phyloP scores from a whole-genome alignment of 257 asterid genomes.

The Cinchona pubescens region DNA sequence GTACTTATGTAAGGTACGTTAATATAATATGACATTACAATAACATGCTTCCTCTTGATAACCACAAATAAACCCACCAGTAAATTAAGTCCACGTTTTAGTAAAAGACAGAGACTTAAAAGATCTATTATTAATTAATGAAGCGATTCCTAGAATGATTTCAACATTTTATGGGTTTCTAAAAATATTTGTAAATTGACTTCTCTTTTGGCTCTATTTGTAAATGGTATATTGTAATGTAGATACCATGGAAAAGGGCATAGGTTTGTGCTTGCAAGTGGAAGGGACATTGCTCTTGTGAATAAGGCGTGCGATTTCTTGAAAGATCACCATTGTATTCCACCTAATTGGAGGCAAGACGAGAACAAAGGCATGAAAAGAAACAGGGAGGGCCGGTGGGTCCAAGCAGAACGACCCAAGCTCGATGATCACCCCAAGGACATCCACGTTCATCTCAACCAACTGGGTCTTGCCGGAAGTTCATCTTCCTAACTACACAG shows the following conservation, averaged over 20 bases:
- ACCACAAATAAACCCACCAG: too few species aligned
- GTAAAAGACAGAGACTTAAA: too few species aligned
- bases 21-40: too few species aligned
- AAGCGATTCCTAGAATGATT: too few species aligned
- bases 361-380: conserved; percentile 27
- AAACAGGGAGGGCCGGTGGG: conserved; percentile 21
- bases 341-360: conserved; percentile 25
- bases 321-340: conserved; percentile 31
- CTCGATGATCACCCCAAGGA: conserved; percentile 31
- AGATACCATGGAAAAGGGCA: conserved; percentile 52
- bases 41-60: too few species aligned
- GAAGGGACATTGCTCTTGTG: conserved; percentile 49
- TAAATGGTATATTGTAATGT: too few species aligned
- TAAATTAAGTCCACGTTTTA: too few species aligned
- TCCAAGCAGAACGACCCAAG: conserved; percentile 16
- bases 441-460: conserved; percentile 25
- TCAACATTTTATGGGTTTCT: too few species aligned
- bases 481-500: neutral
- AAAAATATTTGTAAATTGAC: too few species aligned
- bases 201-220: too few species aligned
- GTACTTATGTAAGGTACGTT: too few species aligned
- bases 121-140: too few species aligned
- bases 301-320: conserved; percentile 47
- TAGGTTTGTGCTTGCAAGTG: conserved; percentile 32
- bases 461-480: conserved; percentile 14